Evolutionary conservation across 345 rosid species (phyloP).

Genomic region (Sisymbrium altissimum): DNA sequence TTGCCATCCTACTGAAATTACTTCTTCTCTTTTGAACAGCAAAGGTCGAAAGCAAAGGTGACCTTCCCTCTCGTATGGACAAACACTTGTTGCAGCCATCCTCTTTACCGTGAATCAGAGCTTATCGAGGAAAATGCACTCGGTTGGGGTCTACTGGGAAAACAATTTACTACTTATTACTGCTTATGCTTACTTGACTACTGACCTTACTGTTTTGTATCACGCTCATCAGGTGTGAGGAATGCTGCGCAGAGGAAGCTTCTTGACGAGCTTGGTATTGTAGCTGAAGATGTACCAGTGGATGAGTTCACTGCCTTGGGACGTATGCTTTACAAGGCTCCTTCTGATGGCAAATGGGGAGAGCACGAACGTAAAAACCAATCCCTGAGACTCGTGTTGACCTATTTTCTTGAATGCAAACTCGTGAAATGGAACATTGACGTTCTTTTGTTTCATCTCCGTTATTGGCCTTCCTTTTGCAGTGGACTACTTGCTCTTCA

Average conservation of each 20-base stretch:
- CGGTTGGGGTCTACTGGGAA: constrained; percentile 42
- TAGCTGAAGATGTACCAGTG: constrained; percentile 83
- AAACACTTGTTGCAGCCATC: constrained; percentile 99
- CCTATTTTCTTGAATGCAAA: neutral
- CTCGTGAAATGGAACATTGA: neutral
- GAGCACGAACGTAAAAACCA: constrained; percentile 86
- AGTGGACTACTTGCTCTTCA: constrained; percentile 95
- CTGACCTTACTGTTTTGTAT: neutral
- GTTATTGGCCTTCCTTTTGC: constrained; percentile 28
- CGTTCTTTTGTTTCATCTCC: neutral
- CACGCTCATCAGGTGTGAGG: constrained; percentile 63
- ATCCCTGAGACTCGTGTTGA: neutral
- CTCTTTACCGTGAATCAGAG: constrained; percentile 87
- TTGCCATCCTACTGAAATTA: neutral
- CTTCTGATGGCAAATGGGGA: constrained; percentile 99
- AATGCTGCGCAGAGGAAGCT: constrained; percentile 99
- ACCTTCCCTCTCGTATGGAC: constrained; percentile 99
- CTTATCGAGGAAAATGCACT: constrained; percentile 71
- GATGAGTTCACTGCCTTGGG: constrained; percentile 75
- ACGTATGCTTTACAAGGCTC: constrained; percentile 95
- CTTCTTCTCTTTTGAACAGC: constrained; percentile 44
- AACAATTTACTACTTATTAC: neutral
- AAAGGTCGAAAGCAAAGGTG: constrained; percentile 94
- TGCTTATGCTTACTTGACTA: neutral
- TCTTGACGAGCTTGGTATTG: constrained; percentile 92